Conservation (phyloP, 192 early-diverging fungal genomes). For the Rhizophlyctis rosea region DNA sequence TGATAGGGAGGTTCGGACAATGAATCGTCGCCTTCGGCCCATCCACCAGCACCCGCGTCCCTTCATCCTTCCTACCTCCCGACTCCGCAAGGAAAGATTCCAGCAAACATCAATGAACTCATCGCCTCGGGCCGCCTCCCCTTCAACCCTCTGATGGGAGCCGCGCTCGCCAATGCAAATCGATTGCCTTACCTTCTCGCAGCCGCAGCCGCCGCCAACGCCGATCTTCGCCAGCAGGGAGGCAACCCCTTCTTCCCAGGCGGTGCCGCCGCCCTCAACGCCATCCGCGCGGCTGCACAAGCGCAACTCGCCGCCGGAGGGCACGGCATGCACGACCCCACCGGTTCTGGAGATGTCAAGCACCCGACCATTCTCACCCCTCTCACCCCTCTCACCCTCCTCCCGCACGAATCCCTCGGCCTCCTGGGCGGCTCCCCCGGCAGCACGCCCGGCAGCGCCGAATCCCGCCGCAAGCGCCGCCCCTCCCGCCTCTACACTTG, state of each 20-base stretch:
- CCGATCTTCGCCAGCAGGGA: slow-evolving; percentile 11
- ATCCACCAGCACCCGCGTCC: no score
- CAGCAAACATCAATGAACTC: no score
- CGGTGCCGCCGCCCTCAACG: background rate
- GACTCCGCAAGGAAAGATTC: no score
- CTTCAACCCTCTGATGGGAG: no score
- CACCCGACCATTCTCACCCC: background rate
- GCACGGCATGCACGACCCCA: background rate
- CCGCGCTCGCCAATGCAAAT: no score
- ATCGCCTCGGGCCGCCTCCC: no score
- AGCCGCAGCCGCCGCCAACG: slow-evolving; percentile 17
- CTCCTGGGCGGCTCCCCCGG: background rate
- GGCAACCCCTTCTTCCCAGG: background rate
- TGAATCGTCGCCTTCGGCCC: background rate
- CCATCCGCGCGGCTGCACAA: background rate
- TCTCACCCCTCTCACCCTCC: background rate
- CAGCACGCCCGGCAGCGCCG: background rate
- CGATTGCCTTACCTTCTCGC: no score
- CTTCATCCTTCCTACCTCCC: no score
- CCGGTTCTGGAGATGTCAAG: no score
- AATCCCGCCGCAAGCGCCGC: slow-evolving; percentile 12
- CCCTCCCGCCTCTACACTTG: slow-evolving; percentile 49
- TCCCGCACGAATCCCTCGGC: background rate
- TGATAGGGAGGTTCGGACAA: background rate
- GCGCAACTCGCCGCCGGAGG: background rate